Conservation (phyloP, 2,329 filamentous ascomycete genomes). For the Verticillium nubilum region DNA sequence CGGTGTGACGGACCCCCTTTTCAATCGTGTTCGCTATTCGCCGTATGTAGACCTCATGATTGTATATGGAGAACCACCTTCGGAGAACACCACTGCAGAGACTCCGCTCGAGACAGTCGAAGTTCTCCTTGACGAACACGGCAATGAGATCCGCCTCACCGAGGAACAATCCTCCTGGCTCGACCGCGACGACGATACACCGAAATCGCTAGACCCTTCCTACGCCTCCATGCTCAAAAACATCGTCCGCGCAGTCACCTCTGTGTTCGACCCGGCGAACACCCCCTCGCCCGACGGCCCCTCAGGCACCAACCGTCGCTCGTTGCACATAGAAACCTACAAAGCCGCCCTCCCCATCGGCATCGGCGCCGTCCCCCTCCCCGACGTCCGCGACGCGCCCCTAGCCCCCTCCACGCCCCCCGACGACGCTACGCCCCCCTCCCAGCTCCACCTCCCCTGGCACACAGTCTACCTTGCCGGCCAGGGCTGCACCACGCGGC, state of each 20-base stretch:
- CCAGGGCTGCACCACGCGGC: conserved; percentile 56
- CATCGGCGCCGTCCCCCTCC: conserved; percentile 62
- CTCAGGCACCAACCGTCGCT: conserved; percentile 13
- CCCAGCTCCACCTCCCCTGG: conserved; percentile 54
- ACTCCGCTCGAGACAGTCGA: conserved; percentile 1
- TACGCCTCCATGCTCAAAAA: conserved; percentile 41
- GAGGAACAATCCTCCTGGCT: conserved; percentile 7
- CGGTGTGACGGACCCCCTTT: conserved; percentile 76
- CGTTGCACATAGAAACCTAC: conserved; percentile 38
- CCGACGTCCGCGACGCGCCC: conserved; percentile 55
- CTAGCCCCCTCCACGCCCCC: conserved; percentile 22
- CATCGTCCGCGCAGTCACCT: conserved; percentile 39
- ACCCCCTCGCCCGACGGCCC: conserved; percentile 18
- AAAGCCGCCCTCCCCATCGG: conserved; percentile 49
- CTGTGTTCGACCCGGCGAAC: conserved; percentile 32
- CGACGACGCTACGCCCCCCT: conserved; percentile 14
- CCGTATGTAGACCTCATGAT: conserved; percentile 70
- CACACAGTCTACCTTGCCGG: conserved; percentile 65
- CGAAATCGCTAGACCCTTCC: conserved; percentile 11
- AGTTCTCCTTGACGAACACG: background rate
- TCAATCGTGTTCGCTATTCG: conserved; percentile 69
- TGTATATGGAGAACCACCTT: conserved; percentile 33
- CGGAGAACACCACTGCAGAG: conserved; percentile 19
- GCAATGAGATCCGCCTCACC: conserved; percentile 9
- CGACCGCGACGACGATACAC: conserved; percentile 13